Evolutionary conservation across 2,329 filamentous ascomycete genomes (phyloP), one percentile per base, ranked within the genome.

Genomic region (Cytospora leucostoma): DNA sequence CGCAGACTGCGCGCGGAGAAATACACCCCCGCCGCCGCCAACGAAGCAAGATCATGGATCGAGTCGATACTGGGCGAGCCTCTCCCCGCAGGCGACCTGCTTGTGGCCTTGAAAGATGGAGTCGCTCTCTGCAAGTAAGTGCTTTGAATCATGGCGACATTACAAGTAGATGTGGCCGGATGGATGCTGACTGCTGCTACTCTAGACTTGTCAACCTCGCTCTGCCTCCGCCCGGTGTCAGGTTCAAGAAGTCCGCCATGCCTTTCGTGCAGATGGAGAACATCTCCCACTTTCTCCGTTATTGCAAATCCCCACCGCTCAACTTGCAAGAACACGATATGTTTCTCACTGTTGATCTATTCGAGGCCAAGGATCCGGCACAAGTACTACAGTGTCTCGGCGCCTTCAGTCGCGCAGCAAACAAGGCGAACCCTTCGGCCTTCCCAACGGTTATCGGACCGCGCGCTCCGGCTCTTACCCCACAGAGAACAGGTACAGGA

Each of bases 231-330:
- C 91, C 91, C 0, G 89, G 89, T 37, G 85, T 97, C 77, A 92
- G 89, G 75, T 98, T 90, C 84, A 98, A 98, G 78, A 83, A 89
- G 73, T 97, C 93, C 1, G 79, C 87, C 49, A 98, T 98, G 94
- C 95, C 95, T 0, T 99, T 99, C 74, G 94, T 98, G 49, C 95
- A 99, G 77, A 98, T 98, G 93, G 95, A 99, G 76, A 99, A 99
- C 75, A 97, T 99, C 73, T 96, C 93, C 5, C 92, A 96, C 73
- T 99, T 97, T 78, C 86, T 99, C 60, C 88, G 86, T 72, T 93
- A 92, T 65, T 96, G 93, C 80, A 91, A 97, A 76, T 81, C 85
- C 57, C 86, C 91, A 33, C 95, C 95, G 0, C 81, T 99, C 59
- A 93, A 88, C 76, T 87, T 99, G 65, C 93, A 92, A 63, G 88